phyloP scores from a whole-genome alignment of 2,329 filamentous ascomycete species.

The Spiromastix sp. region DNA sequence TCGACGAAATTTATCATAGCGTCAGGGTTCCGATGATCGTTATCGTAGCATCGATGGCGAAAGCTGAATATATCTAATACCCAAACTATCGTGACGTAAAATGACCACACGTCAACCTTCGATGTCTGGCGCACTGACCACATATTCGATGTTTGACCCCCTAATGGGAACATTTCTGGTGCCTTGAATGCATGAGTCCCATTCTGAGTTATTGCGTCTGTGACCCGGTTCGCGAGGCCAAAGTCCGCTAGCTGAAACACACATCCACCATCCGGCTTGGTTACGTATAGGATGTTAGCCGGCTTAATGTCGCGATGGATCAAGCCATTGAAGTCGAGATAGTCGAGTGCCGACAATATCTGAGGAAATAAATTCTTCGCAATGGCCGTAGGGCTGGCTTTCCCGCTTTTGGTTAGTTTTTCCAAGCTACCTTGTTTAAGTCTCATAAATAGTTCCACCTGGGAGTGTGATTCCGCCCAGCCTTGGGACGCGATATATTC shows the following conservation, averaged over 20 bases:
- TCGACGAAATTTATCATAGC: no score
- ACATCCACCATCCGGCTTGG: background rate
- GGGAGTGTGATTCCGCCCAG: constrained; percentile 5
- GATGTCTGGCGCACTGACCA: no score
- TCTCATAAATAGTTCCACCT: constrained; percentile 13
- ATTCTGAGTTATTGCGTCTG: background rate
- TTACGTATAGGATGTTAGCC: constrained; percentile 63
- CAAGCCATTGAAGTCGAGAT: constrained; percentile 75
- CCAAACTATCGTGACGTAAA: constrained; percentile 1
- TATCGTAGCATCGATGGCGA: no score
- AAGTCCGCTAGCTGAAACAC: constrained; percentile 2
- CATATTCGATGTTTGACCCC: no score
- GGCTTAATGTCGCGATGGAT: constrained; percentile 92
- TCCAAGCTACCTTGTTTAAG: constrained; percentile 11
- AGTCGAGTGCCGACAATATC: constrained; percentile 19
- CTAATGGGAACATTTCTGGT: background rate
- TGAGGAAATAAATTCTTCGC: constrained; percentile 83
- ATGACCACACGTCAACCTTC: constrained; percentile 2
- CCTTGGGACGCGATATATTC: constrained; percentile 6
- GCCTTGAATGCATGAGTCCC: constrained; percentile 1
- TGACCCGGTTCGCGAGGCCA: background rate
- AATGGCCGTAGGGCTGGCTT: constrained; percentile 52
- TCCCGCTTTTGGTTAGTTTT: constrained; percentile 13
- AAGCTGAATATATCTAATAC: no score
- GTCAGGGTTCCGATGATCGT: no score